phyloP scores from a whole-genome alignment of 352 stramenopile species.

The Bremia lactucae region DNA sequence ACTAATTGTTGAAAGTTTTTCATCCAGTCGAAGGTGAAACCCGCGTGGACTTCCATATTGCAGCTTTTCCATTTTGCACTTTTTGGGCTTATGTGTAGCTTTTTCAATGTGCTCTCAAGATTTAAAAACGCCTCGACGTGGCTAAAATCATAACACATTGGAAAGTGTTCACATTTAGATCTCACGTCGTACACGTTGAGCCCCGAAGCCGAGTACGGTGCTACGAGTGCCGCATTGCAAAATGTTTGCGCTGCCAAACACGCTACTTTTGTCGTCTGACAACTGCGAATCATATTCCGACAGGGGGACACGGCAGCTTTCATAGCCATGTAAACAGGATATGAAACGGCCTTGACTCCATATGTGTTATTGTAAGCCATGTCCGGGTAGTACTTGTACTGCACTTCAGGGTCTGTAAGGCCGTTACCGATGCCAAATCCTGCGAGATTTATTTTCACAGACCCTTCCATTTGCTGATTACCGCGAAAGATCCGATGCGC shows the following conservation, averaged over 20 bases:
- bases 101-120: constrained; percentile 67
- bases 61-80: constrained; percentile 85
- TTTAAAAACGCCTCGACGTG: constrained; percentile 86
- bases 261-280: constrained; percentile 58
- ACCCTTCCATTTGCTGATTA: constrained; percentile 50
- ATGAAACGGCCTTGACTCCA: constrained; percentile 53
- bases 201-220: constrained; percentile 37
- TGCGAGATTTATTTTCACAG: constrained; percentile 80
- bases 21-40: constrained; percentile 94
- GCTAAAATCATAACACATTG: constrained; percentile 93
- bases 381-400: constrained; percentile 74
- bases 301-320: constrained; percentile 53
- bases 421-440: constrained; percentile 95
- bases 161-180: constrained; percentile 79
- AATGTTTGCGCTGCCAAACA: constrained; percentile 84
- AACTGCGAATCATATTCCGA: constrained; percentile 74
- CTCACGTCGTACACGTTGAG: constrained; percentile 88
- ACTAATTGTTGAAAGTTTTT: constrained; percentile 91
- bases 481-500: constrained; percentile 60
- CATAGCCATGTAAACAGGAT: constrained; percentile 54
- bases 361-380: constrained; percentile 91
- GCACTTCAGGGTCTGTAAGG: constrained; percentile 88
- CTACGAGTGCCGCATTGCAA: constrained; percentile 81
- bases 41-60: constrained; percentile 92
- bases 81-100: constrained; percentile 79